Evolutionary conservation across 2,329 filamentous ascomycete genomes (phyloP).

Genomic region (Aspergillus calidoustus): DNA sequence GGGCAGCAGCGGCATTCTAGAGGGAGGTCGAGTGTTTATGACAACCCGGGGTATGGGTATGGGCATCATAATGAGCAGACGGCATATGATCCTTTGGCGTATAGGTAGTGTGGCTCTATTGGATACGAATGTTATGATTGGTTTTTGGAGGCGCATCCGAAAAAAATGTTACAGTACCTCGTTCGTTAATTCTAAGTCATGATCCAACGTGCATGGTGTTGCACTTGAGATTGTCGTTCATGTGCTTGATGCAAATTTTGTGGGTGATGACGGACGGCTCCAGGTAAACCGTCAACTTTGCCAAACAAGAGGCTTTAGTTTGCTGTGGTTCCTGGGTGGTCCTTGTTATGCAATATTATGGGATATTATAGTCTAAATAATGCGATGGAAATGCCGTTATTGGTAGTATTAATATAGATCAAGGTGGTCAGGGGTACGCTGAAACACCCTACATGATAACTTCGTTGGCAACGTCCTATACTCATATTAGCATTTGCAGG

Average conservation of each 20-base stretch:
- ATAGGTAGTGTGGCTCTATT: slow-evolving; percentile 30
- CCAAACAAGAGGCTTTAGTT: neutral
- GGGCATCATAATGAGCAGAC: slow-evolving; percentile 36
- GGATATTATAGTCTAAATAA: neutral
- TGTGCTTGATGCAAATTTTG: neutral
- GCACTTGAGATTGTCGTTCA: neutral
- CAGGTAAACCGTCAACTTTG: neutral
- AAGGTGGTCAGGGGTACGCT: neutral
- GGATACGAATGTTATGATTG: neutral
- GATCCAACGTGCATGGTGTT: neutral
- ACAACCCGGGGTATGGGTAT: slow-evolving; percentile 33
- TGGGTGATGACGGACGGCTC: neutral
- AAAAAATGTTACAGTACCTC: neutral
- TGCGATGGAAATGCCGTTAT: slow-evolving; percentile 1
- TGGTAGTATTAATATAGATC: slow-evolving; percentile 6
- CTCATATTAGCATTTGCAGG: slow-evolving; percentile 8
- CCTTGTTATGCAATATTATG: neutral
- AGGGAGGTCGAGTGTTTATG: slow-evolving; percentile 29
- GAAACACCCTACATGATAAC: slow-evolving; percentile 79
- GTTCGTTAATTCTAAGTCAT: neutral
- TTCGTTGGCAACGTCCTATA: slow-evolving; percentile 53
- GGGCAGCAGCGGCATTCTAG: slow-evolving; percentile 24
- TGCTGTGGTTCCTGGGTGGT: neutral
- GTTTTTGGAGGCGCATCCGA: neutral
- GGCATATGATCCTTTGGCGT: slow-evolving; percentile 40